These are phyloP conservation scores for Mucor circinelloides DNA, from an alignment of 371 early-diverging fungal species.

Conservation along the genomic window DNA sequence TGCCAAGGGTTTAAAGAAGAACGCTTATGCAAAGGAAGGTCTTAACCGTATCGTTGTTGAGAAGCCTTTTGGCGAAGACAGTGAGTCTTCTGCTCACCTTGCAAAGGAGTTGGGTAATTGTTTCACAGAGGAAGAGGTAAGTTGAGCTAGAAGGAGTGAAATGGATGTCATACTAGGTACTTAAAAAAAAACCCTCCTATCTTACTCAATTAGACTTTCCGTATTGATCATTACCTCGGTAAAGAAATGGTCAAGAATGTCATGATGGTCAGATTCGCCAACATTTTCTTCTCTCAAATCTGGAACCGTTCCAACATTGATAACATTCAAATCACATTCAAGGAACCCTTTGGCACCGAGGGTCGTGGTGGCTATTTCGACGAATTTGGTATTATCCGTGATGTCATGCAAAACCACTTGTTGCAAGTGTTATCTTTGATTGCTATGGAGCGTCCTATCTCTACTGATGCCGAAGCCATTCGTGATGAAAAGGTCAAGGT, in stretches of 20 bases:
- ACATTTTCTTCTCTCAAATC: constrained; percentile 87
- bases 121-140: constrained; percentile 82
- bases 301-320: constrained; percentile 91
- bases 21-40: constrained; percentile 64
- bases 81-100: constrained; percentile 75
- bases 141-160: neutral
- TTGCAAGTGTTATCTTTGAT: constrained; percentile 88
- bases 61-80: constrained; percentile 97
- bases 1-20: constrained; percentile 72
- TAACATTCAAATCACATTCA: constrained; percentile 97
- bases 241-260: constrained; percentile 95
- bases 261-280: constrained; percentile 87
- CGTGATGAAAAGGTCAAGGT: constrained; percentile 93
- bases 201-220: constrained; percentile 91
- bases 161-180: no score
- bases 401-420: constrained; percentile 98
- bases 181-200: no score
- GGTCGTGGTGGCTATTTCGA: constrained; percentile 99
- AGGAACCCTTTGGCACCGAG: constrained; percentile 97
- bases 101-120: constrained; percentile 68
- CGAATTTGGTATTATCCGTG: constrained; percentile 98
- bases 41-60: constrained; percentile 90
- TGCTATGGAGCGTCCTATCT: constrained; percentile 90
- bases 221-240: constrained; percentile 98
- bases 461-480: constrained; percentile 83